phyloP scores from a whole-genome alignment of 805 yeast genomes.

The Sugiyamaella lignohabitans region DNA sequence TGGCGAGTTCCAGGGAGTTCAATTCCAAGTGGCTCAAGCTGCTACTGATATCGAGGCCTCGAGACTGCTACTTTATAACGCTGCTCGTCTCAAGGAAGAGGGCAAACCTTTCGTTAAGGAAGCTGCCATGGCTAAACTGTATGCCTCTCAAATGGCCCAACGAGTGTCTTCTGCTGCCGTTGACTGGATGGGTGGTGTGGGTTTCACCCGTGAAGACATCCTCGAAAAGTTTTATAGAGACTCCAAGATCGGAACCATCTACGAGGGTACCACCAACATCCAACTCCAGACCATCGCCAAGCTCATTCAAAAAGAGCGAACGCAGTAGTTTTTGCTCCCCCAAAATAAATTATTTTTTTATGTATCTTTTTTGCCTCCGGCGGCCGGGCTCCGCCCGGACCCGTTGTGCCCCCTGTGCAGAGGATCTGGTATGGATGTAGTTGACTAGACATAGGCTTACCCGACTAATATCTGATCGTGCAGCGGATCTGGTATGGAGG shows the following conservation, averaged over 20 bases:
- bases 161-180: constrained; percentile 36
- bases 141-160: constrained; percentile 38
- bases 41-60: constrained; percentile 41
- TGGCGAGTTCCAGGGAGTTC: constrained; percentile 43
- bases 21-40: constrained; percentile 40
- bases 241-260: constrained; percentile 40
- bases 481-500: too few species aligned
- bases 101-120: constrained; percentile 36
- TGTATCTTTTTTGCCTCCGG: neutral
- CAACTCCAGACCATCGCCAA: constrained; percentile 41
- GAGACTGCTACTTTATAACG: constrained; percentile 37
- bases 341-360: too few species aligned
- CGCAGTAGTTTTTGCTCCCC: neutral
- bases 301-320: constrained; percentile 32
- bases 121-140: constrained; percentile 42
- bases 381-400: neutral
- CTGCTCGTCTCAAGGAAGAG: constrained; percentile 41
- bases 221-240: constrained; percentile 40
- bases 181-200: constrained; percentile 45
- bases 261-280: constrained; percentile 41
- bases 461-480: too few species aligned
- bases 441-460: too few species aligned
- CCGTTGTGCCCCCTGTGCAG: too few species aligned
- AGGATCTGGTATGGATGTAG: too few species aligned
- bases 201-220: constrained; percentile 39